A percentile compares a stretch with the other conserved stretches of the same genome.
Evolutionary conservation across 305 asterid species (phyloP).

Genomic region (Fraxinus latifolia): DNA sequence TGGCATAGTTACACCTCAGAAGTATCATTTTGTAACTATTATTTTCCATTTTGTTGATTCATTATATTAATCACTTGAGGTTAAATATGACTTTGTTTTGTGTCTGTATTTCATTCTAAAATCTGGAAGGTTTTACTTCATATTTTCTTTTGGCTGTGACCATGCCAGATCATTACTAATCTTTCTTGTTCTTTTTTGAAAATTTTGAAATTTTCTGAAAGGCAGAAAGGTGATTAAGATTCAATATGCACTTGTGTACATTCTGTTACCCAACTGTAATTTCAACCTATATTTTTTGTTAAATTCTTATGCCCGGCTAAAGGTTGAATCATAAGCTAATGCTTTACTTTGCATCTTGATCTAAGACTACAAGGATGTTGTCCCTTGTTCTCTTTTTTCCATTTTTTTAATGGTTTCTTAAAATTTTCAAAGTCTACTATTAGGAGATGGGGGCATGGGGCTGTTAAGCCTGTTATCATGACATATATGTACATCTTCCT

Average conservation of each 20-base stretch:
- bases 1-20: neutral
- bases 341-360: neutral
- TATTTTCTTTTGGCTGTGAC: slow-evolving; percentile 1
- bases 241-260: neutral
- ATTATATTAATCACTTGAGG: neutral
- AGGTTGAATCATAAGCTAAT: neutral
- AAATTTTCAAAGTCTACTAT: neutral
- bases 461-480: neutral
- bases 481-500: neutral
- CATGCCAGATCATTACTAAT: neutral
- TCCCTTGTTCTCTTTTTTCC: neutral
- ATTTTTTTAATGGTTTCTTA: neutral
- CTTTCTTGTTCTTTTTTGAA: neutral
- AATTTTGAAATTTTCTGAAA: neutral
- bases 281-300: neutral
- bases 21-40: neutral
- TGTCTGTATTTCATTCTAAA: slow-evolving; percentile 12
- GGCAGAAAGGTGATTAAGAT: neutral
- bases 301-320: neutral
- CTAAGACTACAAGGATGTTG: neutral
- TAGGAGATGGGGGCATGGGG: neutral
- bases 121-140: slow-evolving; percentile 8
- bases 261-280: neutral
- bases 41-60: neutral
- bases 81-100: neutral